Base-by-base conservation (phyloP, 1,284 basidiomycete species). In the Coniferiporia sulphurascens region DNA sequence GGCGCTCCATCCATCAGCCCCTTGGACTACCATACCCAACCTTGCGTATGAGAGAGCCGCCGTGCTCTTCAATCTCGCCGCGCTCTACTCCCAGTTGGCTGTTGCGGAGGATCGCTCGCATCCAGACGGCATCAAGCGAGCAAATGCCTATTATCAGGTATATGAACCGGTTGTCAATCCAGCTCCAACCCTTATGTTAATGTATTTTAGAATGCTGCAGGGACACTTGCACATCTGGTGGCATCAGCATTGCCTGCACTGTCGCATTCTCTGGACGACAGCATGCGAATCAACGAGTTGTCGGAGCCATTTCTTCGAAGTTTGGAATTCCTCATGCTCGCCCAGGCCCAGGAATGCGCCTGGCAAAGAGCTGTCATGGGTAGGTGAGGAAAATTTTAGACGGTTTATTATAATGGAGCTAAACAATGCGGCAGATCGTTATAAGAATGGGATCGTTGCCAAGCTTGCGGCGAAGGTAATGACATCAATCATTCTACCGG, bases 301-400 rank as follows among this genome's bases (percentile, higher is more conserved):
- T 82, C 85, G 0, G 73, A 77, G 41, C 69, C 81, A 0, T 86
- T 89, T 65, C 68, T 94, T 21, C 78, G 77, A 48, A 79, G 85
- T 21, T 69, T 98, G 21, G 83, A 91, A 66, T 82, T 77, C 64
- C 80, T 98, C 57, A 91, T 94, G 83, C 80, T 98, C 1, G 94
- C 94, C 0, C 94, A 98, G 74, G 95, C 95, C 0, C 95, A 98
- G 68, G 96, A 99, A 75, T 97, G 94, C 68, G 92, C 88, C 56
- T 98, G 96, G 95, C 95, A 97, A 70, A 85, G 90, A 65, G 95
- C 94, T 5, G 88, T 91, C 63, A 74, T 93, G 63, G 90, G 93
- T 92, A 69, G 68, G 72, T 68, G 21, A 53, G 53, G 52, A 46
- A 44, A 54, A 10, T 36, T 15, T 48, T 43, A 49, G 45, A 19